Evolutionary conservation across 768 basidiomycete species (phyloP), one percentile per base, ranked within the genome.

Genomic region (Mycena indigotica): DNA sequence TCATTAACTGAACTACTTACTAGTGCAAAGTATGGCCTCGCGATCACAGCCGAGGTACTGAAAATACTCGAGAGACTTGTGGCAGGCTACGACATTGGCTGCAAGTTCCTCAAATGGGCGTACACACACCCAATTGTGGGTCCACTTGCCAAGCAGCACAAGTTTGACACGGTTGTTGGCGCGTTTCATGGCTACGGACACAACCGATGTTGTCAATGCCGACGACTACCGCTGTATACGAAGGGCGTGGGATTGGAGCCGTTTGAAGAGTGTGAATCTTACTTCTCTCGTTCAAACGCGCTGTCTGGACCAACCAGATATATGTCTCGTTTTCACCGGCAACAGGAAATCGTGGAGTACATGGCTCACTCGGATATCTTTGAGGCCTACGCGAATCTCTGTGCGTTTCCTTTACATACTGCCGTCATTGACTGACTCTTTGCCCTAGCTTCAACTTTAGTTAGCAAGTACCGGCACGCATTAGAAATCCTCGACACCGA

Each of bases 81-180:
- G 2, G 19, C 21, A 5, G 63, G 60, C 0, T 61, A 61, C 45
- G 63, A 64, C 35, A 51, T 58, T 16, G 60, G 60, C 4, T 64
- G 63, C 35, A 52, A 54, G 35, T 61, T 64, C 52, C 17, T 29
- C 21, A 55, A 12, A n/a, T 57, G 50, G 17, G 44, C 60, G 10
- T 44, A 23, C 1, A 23, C 21, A 4, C 29, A 49, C 28, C 30
- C 53, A 12, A 23, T 48, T 6, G 58, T 65, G 5, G 53, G 35
- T 17, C 19, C 1, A 3, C 39, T 38, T 17, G 55, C 50, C 16
- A 6, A 4, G 12, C n/a, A n/a, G 17, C 28, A 25, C 23, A 5
- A 28, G 4, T 56, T 21, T 39, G 19, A n/a, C 12, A 50, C 40
- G 6, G 19, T 53, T 16, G 52, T 53, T n/a, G n/a, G n/a, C n/a